Base-by-base conservation (phyloP, 805 yeast species). In the Saccharomycopsis microspora region DNA sequence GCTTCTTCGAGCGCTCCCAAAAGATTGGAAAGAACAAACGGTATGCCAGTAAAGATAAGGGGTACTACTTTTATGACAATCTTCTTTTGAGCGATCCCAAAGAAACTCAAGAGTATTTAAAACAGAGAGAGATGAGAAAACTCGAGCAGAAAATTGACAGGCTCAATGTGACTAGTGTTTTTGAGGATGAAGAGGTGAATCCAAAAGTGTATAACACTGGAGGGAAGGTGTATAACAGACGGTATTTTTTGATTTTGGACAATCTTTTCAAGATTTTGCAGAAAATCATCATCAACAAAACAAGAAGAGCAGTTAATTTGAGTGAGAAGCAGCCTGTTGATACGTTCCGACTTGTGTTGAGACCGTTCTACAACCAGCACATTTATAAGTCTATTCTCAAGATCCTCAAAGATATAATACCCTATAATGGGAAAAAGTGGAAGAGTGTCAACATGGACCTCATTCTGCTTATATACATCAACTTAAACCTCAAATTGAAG, bases 371-470 rank as follows among this genome's bases (percentile, higher is more conserved):
- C 59, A 86, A 85, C 57, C 59, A 67, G 29, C 72, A 72, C 6
- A 62, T 87, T 29, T 80, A 84, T 64, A 68, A 68, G 44, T 89
- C 95, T 1, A 78, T 85, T 3, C 66, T 89, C 56, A 80, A 80
- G 57, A 73, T 85, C 1, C 68, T 89, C 51, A 88, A 85, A 60
- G 80, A 84, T 53, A 72, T 88, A 44, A 80, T 88, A 1, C 96
- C 97, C 0, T 86, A 82, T 64, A 89, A 86, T 57, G 96, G 96
- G 19, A 79, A 93, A 51, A 88, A 89, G 62, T 90, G 98, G 98
- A 80, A 88, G 56, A 76, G 88, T 9, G 76, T 80, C 53, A 93
- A 90, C 60, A 90, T 93, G 97, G 96, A 89, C 55, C 69, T 93
- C 42, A 85, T 90, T 4, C 86, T 96, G 0, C 80, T 85, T 51